Conservation (phyloP, 352 stramenopile species). For the Phytophthora capsici region DNA sequence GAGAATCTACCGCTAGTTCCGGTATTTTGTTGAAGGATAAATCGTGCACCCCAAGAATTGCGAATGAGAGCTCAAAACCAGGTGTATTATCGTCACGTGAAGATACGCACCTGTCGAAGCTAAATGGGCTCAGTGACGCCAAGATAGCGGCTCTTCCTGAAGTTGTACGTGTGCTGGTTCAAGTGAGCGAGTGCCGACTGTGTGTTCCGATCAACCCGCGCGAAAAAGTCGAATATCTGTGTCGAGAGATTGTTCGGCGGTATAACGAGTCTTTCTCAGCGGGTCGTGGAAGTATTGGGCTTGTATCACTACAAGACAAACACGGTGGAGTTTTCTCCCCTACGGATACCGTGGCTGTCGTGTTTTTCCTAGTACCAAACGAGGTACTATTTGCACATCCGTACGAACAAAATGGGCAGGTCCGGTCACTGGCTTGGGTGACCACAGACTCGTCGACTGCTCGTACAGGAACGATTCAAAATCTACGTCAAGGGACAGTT, state of each 20-base stretch:
- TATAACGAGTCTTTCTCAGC: constrained; percentile 66
- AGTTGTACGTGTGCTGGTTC: constrained; percentile 59
- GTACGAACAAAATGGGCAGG: constrained; percentile 15
- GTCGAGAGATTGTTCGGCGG: constrained; percentile 58
- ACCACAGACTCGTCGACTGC: constrained; percentile 7
- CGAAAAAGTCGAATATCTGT: constrained; percentile 52
- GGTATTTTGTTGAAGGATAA: background rate
- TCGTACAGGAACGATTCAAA: background rate
- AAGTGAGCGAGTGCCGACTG: constrained; percentile 59
- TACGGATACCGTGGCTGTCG: constrained; percentile 54
- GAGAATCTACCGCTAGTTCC: background rate
- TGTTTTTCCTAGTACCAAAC: constrained; percentile 20
- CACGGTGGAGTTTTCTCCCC: constrained; percentile 58
- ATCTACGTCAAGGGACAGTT: background rate
- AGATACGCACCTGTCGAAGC: background rate
- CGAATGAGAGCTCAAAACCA: background rate
- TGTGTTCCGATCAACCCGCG: constrained; percentile 64
- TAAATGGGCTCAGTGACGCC: constrained; percentile 14
- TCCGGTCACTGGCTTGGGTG: constrained; percentile 30
- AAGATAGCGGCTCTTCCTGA: constrained; percentile 37
- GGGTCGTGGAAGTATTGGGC: constrained; percentile 31
- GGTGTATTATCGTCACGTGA: background rate
- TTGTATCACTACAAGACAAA: constrained; percentile 62
- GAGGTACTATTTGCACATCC: constrained; percentile 40
- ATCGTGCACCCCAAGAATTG: background rate